A percentile compares a stretch with the other conserved stretches of the same genome.
Conservation (phyloP, 139 green algal species). For the Mychonastes homosphaera region DNA sequence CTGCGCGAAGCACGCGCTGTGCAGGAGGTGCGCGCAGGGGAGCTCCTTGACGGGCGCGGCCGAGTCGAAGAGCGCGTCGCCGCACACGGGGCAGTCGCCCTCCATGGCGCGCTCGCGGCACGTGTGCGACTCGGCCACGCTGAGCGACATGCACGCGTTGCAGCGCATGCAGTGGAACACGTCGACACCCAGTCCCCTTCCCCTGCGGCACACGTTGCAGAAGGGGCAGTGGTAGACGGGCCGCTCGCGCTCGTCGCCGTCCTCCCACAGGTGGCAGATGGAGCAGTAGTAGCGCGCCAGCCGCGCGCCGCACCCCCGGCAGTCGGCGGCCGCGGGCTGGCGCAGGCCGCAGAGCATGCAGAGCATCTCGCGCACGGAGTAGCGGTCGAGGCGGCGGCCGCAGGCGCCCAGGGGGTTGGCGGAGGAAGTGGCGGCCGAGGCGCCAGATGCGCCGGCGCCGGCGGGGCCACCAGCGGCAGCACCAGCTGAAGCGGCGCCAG, state of each 20-base stretch:
- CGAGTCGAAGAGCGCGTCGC: conserved; percentile 88
- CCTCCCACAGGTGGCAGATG: conserved; percentile 95
- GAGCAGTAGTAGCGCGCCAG: conserved; percentile 92
- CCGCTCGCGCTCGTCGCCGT: conserved; percentile 45
- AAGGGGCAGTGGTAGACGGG: conserved; percentile 99
- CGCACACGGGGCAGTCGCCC: conserved; percentile 88
- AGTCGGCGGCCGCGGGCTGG: conserved; percentile 57
- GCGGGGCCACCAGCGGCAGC: no score
- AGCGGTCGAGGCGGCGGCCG: conserved; percentile 78
- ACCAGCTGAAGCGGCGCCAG: background rate
- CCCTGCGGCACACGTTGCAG: conserved; percentile 87
- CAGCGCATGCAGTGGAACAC: conserved; percentile 95
- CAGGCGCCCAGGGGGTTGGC: no score
- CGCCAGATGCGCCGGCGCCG: no score
- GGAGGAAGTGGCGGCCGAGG: no score
- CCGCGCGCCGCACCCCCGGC: conserved; percentile 31
- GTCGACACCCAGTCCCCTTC: conserved; percentile 66
- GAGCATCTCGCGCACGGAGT: conserved; percentile 56
- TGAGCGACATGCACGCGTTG: conserved; percentile 92
- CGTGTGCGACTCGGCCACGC: conserved; percentile 73
- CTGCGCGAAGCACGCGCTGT: conserved; percentile 82
- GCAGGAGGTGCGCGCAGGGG: conserved; percentile 94
- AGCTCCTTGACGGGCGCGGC: conserved; percentile 77
- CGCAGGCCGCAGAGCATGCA: conserved; percentile 81
- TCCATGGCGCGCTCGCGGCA: conserved; percentile 78